Conservation (phyloP, 495 filamentous ascomycete species). For the Aspergillus diversus region DNA sequence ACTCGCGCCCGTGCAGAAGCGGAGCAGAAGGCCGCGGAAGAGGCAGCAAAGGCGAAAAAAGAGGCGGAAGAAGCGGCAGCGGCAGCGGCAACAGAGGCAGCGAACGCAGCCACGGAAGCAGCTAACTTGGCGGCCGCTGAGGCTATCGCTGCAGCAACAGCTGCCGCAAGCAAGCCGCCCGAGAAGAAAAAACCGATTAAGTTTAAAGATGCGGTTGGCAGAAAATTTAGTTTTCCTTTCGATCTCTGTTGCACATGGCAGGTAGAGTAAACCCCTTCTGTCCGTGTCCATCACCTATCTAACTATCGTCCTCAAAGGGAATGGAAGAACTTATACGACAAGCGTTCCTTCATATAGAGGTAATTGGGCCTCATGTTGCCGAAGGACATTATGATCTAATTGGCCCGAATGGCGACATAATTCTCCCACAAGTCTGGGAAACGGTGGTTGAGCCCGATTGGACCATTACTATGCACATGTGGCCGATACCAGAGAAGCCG, state of each 20-base stretch:
- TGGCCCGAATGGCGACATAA: slow-evolving; percentile 83
- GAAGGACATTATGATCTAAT: slow-evolving; percentile 85
- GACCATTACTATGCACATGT: slow-evolving; percentile 95
- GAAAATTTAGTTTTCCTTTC: slow-evolving; percentile 86
- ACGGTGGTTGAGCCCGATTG: slow-evolving; percentile 84
- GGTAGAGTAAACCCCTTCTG: slow-evolving; percentile 52
- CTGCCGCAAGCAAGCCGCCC: slow-evolving; percentile 34
- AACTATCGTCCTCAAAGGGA: slow-evolving; percentile 50
- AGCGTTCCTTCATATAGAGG: slow-evolving; percentile 83
- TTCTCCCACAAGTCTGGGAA: slow-evolving; percentile 86
- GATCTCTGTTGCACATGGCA: slow-evolving; percentile 79
- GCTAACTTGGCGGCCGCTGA: slow-evolving; percentile 30
- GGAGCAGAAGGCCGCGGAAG: slow-evolving; percentile 48
- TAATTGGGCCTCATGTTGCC: slow-evolving; percentile 79
- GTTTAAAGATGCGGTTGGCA: slow-evolving; percentile 84
- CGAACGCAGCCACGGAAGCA: slow-evolving; percentile 27
- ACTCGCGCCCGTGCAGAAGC: slow-evolving; percentile 50
- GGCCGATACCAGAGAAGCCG: slow-evolving; percentile 76
- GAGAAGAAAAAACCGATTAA: slow-evolving; percentile 70
- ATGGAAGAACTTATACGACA: slow-evolving; percentile 88
- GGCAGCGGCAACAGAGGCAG: slow-evolving; percentile 30
- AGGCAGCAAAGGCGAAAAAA: slow-evolving; percentile 36
- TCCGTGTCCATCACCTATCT: slow-evolving; percentile 17
- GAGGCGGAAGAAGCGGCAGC: slow-evolving; percentile 41
- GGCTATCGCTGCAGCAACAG: slow-evolving; percentile 34